These are phyloP conservation scores for Chlamydomonas reinhardtii DNA, from an alignment of 163 green algal species.

Conservation along the genomic window DNA sequence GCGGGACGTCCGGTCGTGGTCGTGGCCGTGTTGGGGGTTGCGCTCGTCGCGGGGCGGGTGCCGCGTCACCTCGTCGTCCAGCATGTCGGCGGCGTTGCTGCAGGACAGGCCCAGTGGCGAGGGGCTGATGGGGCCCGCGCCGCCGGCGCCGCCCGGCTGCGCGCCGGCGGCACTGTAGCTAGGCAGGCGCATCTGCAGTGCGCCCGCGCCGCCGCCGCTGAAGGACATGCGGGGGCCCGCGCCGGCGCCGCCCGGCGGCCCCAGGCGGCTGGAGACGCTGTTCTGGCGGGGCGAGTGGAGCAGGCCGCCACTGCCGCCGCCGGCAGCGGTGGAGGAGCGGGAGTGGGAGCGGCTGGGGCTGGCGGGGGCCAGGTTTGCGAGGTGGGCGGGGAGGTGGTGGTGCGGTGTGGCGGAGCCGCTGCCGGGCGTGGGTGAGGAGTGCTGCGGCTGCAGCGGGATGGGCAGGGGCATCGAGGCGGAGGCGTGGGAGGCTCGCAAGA, in stretches of 20 bases:
- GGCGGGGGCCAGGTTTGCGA: background rate
- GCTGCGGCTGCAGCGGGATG: background rate
- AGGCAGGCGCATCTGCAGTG: conserved; percentile 19
- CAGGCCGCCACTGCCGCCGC: too few species aligned
- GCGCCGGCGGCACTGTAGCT: background rate
- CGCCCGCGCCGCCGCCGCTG: background rate
- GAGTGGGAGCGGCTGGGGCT: background rate
- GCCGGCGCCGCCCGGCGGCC: too few species aligned
- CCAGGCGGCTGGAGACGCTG: background rate
- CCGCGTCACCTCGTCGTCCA: background rate
- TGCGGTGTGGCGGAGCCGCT: background rate
- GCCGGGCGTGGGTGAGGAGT: background rate
- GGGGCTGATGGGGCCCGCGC: background rate
- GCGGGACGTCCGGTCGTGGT: too few species aligned
- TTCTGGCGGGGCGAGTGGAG: background rate
- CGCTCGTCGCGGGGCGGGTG: too few species aligned
- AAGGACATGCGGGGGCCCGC: background rate
- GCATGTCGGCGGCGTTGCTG: conserved; percentile 32
- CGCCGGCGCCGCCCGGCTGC: background rate
- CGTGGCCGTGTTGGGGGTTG: too few species aligned
- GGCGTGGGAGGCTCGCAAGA: background rate
- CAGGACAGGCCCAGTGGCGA: conserved; percentile 40
- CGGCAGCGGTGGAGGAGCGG: background rate
- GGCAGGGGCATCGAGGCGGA: conserved; percentile 30
- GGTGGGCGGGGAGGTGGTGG: background rate